These are phyloP conservation scores for Agrocybe pediades DNA, from an alignment of 768 basidiomycete genomes.

Conservation along the genomic window DNA sequence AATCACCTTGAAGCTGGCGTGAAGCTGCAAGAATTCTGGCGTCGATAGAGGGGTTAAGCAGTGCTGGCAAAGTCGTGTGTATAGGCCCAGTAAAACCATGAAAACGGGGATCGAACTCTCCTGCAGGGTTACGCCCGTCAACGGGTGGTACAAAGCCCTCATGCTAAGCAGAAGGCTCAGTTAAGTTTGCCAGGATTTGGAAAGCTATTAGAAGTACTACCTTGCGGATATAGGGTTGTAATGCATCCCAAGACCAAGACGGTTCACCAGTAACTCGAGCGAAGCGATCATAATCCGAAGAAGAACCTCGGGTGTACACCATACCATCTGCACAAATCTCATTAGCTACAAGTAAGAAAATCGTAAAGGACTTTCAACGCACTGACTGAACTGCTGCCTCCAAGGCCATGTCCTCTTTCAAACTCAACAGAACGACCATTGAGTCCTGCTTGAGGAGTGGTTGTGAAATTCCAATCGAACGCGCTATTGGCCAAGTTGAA, in stretches of 20 bases:
- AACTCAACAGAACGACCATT: slow-evolving; percentile 29
- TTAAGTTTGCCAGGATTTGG: neutral
- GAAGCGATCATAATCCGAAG: slow-evolving; percentile 8
- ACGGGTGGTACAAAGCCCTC: slow-evolving; percentile 29
- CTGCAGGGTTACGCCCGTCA: slow-evolving; percentile 27
- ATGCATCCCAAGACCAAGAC: slow-evolving; percentile 8
- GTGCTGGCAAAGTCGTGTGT: slow-evolving; percentile 1
- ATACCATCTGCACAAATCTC: slow-evolving; percentile 6
- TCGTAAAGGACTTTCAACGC: neutral
- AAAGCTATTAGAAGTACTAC: neutral
- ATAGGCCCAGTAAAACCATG: slow-evolving; percentile 19
- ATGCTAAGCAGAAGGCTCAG: slow-evolving; percentile 18
- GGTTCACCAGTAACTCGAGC: slow-evolving; percentile 7
- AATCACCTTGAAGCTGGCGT: slow-evolving; percentile 23
- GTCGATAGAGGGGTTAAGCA: slow-evolving; percentile 18
- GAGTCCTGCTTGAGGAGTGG: slow-evolving; percentile 26
- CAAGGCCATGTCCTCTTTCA: slow-evolving; percentile 33
- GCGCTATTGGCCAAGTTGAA: neutral
- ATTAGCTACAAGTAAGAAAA: too few species aligned
- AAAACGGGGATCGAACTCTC: slow-evolving; percentile 29
- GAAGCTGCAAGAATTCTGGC: slow-evolving; percentile 20
- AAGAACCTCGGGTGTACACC: slow-evolving; percentile 6
- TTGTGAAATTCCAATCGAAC: slow-evolving; percentile 29
- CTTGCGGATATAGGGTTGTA: slow-evolving; percentile 9
- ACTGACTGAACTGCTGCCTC: slow-evolving; percentile 27